Evolutionary conservation across 2,329 filamentous ascomycete genomes (phyloP).

Genomic region (Alternaria sp.): DNA sequence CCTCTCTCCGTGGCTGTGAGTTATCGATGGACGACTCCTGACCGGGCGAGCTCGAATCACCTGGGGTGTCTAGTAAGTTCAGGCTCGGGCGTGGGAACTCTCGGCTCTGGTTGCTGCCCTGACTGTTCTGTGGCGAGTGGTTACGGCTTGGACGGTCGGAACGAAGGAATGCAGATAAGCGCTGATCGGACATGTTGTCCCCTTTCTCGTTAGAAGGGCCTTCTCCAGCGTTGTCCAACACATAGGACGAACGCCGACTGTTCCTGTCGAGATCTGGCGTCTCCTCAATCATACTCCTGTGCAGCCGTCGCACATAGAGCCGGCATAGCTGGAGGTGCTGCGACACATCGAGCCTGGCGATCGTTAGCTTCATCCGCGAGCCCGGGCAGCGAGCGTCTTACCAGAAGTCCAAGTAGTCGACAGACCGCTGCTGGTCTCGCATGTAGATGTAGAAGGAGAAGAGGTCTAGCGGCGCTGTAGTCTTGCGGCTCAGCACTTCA

Average conservation of each 20-base stretch:
- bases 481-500: conserved; percentile 92
- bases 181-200: conserved; percentile 77
- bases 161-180: conserved; percentile 89
- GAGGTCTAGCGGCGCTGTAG: conserved; percentile 92
- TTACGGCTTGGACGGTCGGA: conserved; percentile 59
- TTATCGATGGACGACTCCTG: conserved; percentile 48
- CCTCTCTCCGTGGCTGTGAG: conserved; percentile 64
- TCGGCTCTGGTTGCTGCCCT: conserved; percentile 62
- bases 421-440: conserved; percentile 96
- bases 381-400: conserved; percentile 56
- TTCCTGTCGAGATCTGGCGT: conserved; percentile 89
- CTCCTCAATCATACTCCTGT: conserved; percentile 88
- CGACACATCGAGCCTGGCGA: conserved; percentile 92
- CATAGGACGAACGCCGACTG: conserved; percentile 84
- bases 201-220: conserved; percentile 70
- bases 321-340: conserved; percentile 98
- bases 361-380: conserved; percentile 32
- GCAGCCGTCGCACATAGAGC: conserved; percentile 94
- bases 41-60: conserved; percentile 65
- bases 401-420: conserved; percentile 99
- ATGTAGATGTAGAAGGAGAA: conserved; percentile 99
- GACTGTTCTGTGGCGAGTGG: conserved; percentile 60
- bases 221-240: conserved; percentile 72
- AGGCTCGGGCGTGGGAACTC: conserved; percentile 66
- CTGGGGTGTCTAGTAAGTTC: conserved; percentile 70